Evolutionary conservation across 2,329 filamentous ascomycete genomes (phyloP), one percentile per base, ranked within the genome.

Genomic region (Scortechinia acanthostroma): DNA sequence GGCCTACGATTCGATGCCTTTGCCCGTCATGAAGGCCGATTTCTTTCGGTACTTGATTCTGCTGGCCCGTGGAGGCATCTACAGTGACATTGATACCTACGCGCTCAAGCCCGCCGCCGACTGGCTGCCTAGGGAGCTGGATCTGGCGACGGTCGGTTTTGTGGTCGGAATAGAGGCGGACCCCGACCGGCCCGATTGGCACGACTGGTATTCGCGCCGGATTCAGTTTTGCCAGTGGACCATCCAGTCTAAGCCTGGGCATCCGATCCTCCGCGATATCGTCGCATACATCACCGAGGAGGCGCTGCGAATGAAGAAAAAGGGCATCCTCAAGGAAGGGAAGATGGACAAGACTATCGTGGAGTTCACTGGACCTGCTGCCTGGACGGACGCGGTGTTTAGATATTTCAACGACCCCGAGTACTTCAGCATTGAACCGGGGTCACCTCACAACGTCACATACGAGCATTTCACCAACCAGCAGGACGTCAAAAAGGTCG

Each of bases 141-240:
- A 91, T 42, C 78, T 82, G 50, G 80, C 84, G 50, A 78, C 81
- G 2, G 77, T 97, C 53, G 93, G 93, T 6, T 73, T 98, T 50
- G 83, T 98, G 30, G 76, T 97, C 56, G 93, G 93, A 48, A 96
- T 98, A 52, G 93, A 98, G 69, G 93, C 93, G 3, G 93, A 98
- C 59, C 90, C 93, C 0, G 90, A 97, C 63, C 80, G 93, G 42
- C 77, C 80, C 3, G 93, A 98, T 62, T 98, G 93, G 93, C 76
- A 80, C 25, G 73, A 95, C 1, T 97, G 91, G 93, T 98, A 97
- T 70, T 93, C 89, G 51, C 86, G 93, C 48, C 80, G 91, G 51
- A 91, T 98, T 49, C 93, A 97, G 61, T 97, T 98, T 65, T 98
- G 93, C 67, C 93, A 98, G 63, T 98, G 93, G 93, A 98, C 93